A percentile compares a stretch with the other conserved stretches of the same genome.
Conservation (phyloP, 805 yeast genomes). For the Wickerhamiella domercqiae region DNA sequence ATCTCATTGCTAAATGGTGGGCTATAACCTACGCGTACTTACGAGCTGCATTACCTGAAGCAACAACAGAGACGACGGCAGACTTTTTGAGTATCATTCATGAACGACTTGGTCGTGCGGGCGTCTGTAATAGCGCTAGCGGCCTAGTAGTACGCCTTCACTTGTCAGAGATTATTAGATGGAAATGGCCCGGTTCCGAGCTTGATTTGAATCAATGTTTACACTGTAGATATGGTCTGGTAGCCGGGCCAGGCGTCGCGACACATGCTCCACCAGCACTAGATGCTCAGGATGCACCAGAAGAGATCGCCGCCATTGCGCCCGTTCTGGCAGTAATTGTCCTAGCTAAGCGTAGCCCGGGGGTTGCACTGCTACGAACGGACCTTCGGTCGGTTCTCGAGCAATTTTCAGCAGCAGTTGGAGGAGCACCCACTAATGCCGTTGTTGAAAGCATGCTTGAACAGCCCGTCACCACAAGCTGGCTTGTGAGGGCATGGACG, state of each 20-base stretch:
- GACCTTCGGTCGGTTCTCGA: slow-evolving; percentile 61
- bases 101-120: slow-evolving; percentile 51
- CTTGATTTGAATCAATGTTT: slow-evolving; percentile 62
- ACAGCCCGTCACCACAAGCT: slow-evolving; percentile 6
- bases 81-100: slow-evolving; percentile 50
- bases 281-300: slow-evolving; percentile 27
- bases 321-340: slow-evolving; percentile 41
- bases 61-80: slow-evolving; percentile 18
- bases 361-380: slow-evolving; percentile 43
- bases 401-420: slow-evolving; percentile 53
- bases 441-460: slow-evolving; percentile 9
- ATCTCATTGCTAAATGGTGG: slow-evolving; percentile 24
- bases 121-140: slow-evolving; percentile 49
- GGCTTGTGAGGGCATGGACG: slow-evolving; percentile 6
- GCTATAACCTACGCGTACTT: slow-evolving; percentile 28
- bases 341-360: slow-evolving; percentile 41
- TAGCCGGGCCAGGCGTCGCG: slow-evolving; percentile 21
- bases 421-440: slow-evolving; percentile 7
- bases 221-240: slow-evolving; percentile 61
- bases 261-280: slow-evolving; percentile 26
- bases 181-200: slow-evolving; percentile 36
- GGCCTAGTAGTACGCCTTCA: slow-evolving; percentile 49
- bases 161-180: slow-evolving; percentile 36
- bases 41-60: slow-evolving; percentile 16
- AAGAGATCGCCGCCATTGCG: slow-evolving; percentile 29